A percentile compares a stretch with the other conserved stretches of the same genome.
phyloP scores from a whole-genome alignment of 352 stramenopile genomes.

The Aphanomyces euteiches region DNA sequence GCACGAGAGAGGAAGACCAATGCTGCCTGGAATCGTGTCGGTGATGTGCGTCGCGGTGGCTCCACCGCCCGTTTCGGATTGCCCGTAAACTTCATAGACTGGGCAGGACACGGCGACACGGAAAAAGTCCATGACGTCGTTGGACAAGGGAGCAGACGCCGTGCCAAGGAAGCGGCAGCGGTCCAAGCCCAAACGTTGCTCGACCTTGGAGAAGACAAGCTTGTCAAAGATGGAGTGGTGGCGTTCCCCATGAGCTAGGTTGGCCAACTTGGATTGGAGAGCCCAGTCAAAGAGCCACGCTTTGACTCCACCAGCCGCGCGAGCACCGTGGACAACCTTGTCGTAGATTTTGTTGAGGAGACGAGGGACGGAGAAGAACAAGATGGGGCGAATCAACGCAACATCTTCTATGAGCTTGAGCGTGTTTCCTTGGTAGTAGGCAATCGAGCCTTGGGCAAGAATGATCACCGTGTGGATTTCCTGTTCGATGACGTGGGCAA shows the following conservation, averaged over 20 bases:
- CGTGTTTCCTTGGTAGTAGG: constrained; percentile 92
- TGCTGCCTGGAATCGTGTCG: constrained; percentile 72
- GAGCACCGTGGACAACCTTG: constrained; percentile 83
- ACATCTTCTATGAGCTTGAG: constrained; percentile 92
- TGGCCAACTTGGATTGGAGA: constrained; percentile 50
- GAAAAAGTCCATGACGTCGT: constrained; percentile 93
- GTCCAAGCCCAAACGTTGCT: constrained; percentile 55
- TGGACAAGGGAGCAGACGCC: constrained; percentile 89
- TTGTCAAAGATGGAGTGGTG: constrained; percentile 90
- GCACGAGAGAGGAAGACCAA: constrained; percentile 81
- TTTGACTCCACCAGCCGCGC: constrained; percentile 49
- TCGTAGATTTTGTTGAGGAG: constrained; percentile 97
- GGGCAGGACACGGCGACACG: constrained; percentile 87
- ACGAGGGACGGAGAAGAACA: constrained; percentile 92
- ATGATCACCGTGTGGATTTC: constrained; percentile 83
- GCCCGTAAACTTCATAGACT: constrained; percentile 93
- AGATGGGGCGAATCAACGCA: constrained; percentile 87
- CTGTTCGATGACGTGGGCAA: constrained; percentile 96
- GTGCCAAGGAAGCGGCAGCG: constrained; percentile 84
- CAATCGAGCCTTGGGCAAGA: constrained; percentile 63
- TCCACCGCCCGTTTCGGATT: constrained; percentile 82
- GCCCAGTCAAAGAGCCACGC: constrained; percentile 64
- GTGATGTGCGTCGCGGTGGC: constrained; percentile 41
- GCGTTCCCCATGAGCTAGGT: constrained; percentile 47
- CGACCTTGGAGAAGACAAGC: constrained; percentile 94